Evolutionary conservation across 2,329 filamentous ascomycete genomes (phyloP).

Genomic region (Scedosporium boydii): DNA sequence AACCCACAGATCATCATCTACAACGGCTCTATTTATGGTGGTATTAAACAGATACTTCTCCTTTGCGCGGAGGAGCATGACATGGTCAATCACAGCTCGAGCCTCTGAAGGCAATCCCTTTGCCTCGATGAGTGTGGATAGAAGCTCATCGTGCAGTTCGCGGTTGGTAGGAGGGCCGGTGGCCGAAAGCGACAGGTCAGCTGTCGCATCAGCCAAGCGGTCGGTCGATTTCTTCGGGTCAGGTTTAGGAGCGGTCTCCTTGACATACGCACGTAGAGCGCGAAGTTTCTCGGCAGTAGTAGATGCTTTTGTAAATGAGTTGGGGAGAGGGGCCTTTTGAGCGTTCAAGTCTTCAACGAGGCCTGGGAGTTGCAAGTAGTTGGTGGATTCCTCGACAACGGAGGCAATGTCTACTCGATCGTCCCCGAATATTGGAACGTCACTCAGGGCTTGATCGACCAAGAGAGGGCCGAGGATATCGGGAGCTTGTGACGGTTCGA

Average conservation of each 20-base stretch:
- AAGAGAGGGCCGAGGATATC: slow-evolving; percentile 45
- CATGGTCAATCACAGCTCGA: slow-evolving; percentile 43
- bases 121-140: slow-evolving; percentile 33
- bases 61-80: slow-evolving; percentile 50
- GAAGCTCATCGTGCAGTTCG: slow-evolving; percentile 47
- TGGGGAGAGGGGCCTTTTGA: slow-evolving; percentile 25
- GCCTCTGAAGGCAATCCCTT: slow-evolving; percentile 39
- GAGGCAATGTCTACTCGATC: slow-evolving; percentile 32
- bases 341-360: slow-evolving; percentile 27
- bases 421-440: slow-evolving; percentile 48
- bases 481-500: slow-evolving; percentile 43
- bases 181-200: slow-evolving; percentile 26
- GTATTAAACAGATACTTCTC: slow-evolving; percentile 58
- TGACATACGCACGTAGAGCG: slow-evolving; percentile 30
- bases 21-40: slow-evolving; percentile 54
- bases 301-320: slow-evolving; percentile 29
- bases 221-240: neutral
- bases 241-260: slow-evolving; percentile 6
- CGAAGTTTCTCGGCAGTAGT: slow-evolving; percentile 40
- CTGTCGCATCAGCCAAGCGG: slow-evolving; percentile 20
- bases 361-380: slow-evolving; percentile 22
- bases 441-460: slow-evolving; percentile 41
- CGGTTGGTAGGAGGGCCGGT: slow-evolving; percentile 22
- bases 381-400: slow-evolving; percentile 31
- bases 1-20: slow-evolving; percentile 65